Conservation (phyloP, 192 early-diverging fungal genomes). For the Gigaspora rosea region DNA sequence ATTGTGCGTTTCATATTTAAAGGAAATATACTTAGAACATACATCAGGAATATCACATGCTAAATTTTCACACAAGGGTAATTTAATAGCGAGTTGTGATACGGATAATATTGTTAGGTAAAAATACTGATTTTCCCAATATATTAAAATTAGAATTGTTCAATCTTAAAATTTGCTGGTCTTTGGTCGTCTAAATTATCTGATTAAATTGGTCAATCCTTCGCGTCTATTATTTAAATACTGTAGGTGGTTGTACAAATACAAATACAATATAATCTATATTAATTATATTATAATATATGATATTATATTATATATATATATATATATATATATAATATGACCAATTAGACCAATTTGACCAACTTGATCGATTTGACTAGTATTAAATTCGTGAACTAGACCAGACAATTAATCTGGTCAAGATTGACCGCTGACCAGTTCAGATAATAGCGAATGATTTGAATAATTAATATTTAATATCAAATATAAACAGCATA, state of each 20-base stretch:
- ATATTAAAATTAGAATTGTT: not conserved
- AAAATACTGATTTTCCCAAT: not conserved
- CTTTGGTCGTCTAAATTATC: too few species aligned
- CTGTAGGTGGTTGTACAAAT: too few species aligned
- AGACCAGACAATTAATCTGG: not conserved
- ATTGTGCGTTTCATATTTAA: not conserved
- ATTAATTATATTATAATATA: too few species aligned
- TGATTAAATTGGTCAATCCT: too few species aligned
- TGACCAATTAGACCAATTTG: too few species aligned
- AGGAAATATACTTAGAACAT: slow-evolving; percentile 63
- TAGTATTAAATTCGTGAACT: not conserved
- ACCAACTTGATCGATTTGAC: too few species aligned
- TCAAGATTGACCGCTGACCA: too few species aligned
- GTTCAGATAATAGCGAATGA: not conserved
- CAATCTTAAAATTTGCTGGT: not conserved
- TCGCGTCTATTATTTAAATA: too few species aligned
- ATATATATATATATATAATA: too few species aligned
- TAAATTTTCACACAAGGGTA: slow-evolving; percentile 57
- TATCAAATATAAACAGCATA: slow-evolving; percentile 38
- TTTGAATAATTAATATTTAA: not conserved
- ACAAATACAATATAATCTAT: too few species aligned
- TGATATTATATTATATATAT: too few species aligned
- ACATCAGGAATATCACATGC: slow-evolving; percentile 59
- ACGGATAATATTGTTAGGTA: slow-evolving; percentile 59
- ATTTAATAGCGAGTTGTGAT: slow-evolving; percentile 63